These are phyloP conservation scores for Saturnispora halmiae DNA, from an alignment of 805 yeast genomes.

Conservation along the genomic window DNA sequence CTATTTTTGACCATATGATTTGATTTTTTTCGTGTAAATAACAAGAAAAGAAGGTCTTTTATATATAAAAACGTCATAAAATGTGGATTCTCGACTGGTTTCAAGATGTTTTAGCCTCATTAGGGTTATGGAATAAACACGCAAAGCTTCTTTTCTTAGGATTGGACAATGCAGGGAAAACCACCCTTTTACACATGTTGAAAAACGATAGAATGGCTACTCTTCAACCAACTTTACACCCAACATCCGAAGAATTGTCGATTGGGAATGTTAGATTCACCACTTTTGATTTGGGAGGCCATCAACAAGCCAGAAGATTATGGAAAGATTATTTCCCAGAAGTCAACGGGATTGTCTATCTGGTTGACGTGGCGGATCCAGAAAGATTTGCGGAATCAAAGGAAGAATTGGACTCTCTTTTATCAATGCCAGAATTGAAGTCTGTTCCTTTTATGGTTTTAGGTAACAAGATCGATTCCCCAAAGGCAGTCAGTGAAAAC, in stretches of 20 bases:
- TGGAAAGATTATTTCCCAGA: conserved; percentile 99
- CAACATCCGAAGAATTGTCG: conserved; percentile 95
- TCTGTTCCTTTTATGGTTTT: conserved; percentile 86
- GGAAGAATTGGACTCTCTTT: conserved; percentile 87
- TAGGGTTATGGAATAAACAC: conserved; percentile 87
- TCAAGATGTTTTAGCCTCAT: conserved; percentile 67
- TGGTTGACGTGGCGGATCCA: conserved; percentile 95
- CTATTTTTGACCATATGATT: too few species aligned
- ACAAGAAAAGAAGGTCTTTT: too few species aligned
- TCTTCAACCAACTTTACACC: conserved; percentile 95
- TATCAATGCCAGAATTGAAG: conserved; percentile 83
- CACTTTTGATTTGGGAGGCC: conserved; percentile 98
- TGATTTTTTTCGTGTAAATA: too few species aligned
- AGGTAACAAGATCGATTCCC: conserved; percentile 95
- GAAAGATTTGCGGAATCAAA: conserved; percentile 92
- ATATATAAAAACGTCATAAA: background rate
- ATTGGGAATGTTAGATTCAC: conserved; percentile 96
- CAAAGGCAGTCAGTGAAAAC: conserved; percentile 89
- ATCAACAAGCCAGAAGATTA: conserved; percentile 95
- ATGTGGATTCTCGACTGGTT: conserved; percentile 37
- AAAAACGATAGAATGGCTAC: conserved; percentile 96
- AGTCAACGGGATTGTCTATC: conserved; percentile 92
- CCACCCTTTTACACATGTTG: conserved; percentile 77
- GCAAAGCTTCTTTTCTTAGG: conserved; percentile 94
- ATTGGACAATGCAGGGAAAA: conserved; percentile 96